Percentiles rank a stretch among this genome's conserved stretches.
phyloP scores from a whole-genome alignment of 2,329 filamentous ascomycete genomes.

The Trichoderma sp. region DNA sequence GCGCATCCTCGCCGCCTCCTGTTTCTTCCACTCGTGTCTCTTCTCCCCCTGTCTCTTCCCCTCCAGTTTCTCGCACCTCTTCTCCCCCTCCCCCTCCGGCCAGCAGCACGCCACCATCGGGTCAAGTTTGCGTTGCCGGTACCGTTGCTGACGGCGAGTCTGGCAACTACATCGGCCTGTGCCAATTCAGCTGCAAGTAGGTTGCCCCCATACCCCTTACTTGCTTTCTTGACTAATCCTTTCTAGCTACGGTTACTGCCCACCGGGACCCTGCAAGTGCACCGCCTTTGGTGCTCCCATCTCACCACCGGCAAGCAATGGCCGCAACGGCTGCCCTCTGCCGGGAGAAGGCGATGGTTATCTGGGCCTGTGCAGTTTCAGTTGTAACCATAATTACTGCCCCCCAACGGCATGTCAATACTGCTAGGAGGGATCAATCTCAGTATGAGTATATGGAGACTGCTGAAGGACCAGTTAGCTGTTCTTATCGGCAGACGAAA shows the following conservation, averaged over 20 bases:
- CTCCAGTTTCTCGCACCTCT: conserved; percentile 10
- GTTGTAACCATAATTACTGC: conserved; percentile 41
- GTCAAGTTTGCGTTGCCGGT: conserved; percentile 28
- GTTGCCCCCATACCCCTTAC: background rate
- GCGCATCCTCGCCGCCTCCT: background rate
- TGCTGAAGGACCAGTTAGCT: too few relatives aligned
- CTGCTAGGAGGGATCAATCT: background rate
- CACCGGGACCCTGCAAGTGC: conserved; percentile 35
- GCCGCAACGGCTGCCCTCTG: conserved; percentile 34
- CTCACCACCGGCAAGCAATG: conserved; percentile 28
- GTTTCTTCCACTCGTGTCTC: conserved; percentile 11
- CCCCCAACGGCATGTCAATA: conserved; percentile 33
- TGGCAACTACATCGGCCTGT: conserved; percentile 36
- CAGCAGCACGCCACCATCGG: background rate
- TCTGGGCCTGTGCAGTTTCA: conserved; percentile 45
- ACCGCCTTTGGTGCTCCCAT: conserved; percentile 30
- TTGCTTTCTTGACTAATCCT: background rate
- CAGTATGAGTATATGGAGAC: background rate
- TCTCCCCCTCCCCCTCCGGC: conserved; percentile 34
- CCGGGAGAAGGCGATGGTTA: conserved; percentile 37
- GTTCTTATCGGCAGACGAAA: background rate
- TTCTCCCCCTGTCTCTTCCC: conserved; percentile 13
- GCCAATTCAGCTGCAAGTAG: conserved; percentile 30
- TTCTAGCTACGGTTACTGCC: conserved; percentile 31
- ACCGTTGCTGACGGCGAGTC: conserved; percentile 31